Percentiles rank a stretch among this genome's conserved stretches.
phyloP scores from a whole-genome alignment of 495 filamentous ascomycete genomes.

The Chaetomium fimeti region DNA sequence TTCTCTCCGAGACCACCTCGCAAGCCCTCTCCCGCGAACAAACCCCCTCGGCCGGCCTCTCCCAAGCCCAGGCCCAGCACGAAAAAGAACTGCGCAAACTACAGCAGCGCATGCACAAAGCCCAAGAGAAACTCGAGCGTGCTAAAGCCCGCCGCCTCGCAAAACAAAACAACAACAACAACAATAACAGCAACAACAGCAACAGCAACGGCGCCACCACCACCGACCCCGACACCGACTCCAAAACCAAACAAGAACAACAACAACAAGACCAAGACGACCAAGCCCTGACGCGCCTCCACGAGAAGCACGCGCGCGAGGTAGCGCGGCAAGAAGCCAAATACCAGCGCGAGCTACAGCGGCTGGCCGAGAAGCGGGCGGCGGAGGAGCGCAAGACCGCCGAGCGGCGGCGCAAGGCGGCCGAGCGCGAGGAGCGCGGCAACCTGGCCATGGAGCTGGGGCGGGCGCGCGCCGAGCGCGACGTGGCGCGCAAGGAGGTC shows the following conservation, averaged over 20 bases:
- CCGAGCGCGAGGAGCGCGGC: slow-evolving; percentile 56
- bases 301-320: slow-evolving; percentile 61
- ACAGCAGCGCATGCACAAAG: slow-evolving; percentile 63
- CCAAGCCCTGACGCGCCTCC: slow-evolving; percentile 49
- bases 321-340: slow-evolving; percentile 63
- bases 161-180: slow-evolving; percentile 41
- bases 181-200: neutral
- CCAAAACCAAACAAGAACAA: neutral
- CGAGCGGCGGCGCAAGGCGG: slow-evolving; percentile 52
- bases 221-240: neutral
- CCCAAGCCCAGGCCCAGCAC: slow-evolving; percentile 43
- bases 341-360: slow-evolving; percentile 59
- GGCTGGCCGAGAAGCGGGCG: slow-evolving; percentile 61
- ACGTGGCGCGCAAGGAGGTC: slow-evolving; percentile 57
- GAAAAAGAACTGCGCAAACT: slow-evolving; percentile 77
- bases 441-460: slow-evolving; percentile 50
- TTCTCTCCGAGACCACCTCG: slow-evolving; percentile 25
- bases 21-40: neutral
- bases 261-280: slow-evolving; percentile 21
- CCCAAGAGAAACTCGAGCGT: slow-evolving; percentile 65
- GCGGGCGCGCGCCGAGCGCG: slow-evolving; percentile 53
- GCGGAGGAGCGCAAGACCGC: slow-evolving; percentile 61
- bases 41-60: slow-evolving; percentile 23
- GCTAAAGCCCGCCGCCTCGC: slow-evolving; percentile 47
- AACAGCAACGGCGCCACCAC: neutral